Evolutionary conservation across 257 asterid genomes (phyloP).

Genomic region (Solanum virginianum): DNA sequence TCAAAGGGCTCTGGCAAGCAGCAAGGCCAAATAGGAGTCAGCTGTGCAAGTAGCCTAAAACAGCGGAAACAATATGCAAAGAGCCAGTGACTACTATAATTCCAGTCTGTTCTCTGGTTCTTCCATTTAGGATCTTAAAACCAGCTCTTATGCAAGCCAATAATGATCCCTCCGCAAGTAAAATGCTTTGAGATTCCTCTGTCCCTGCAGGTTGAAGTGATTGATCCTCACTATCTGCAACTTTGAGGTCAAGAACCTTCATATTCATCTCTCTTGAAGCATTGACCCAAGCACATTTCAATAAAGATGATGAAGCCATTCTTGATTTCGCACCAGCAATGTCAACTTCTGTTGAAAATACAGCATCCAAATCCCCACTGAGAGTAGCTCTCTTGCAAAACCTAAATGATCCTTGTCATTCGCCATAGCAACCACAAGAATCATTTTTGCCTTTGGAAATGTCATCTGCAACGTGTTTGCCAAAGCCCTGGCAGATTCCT

Average conservation of each 20-base stretch:
- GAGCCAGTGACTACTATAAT: constrained; percentile 72
- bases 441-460: constrained; percentile 2
- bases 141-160: constrained; percentile 36
- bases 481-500: constrained; percentile 83
- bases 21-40: background rate
- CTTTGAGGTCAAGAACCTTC: constrained; percentile 20
- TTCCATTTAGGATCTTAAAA: constrained; percentile 24
- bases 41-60: constrained; percentile 28
- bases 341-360: constrained; percentile 59
- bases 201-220: constrained; percentile 5
- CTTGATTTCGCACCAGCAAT: constrained; percentile 78
- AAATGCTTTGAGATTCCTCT: constrained; percentile 19
- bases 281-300: constrained; percentile 54
- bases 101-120: constrained; percentile 22
- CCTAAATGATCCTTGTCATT: constrained; percentile 84
- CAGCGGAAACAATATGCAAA: constrained; percentile 76
- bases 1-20: background rate
- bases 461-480: constrained; percentile 41
- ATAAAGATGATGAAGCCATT: constrained; percentile 45
- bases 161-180: constrained; percentile 37
- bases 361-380: constrained; percentile 68
- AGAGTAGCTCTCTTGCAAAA: constrained; percentile 61
- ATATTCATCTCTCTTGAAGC: constrained; percentile 40
- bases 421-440: constrained; percentile 88
- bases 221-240: constrained; percentile 14